phyloP scores from a whole-genome alignment of 805 yeast genomes.

The Saturnispora halmiae region DNA sequence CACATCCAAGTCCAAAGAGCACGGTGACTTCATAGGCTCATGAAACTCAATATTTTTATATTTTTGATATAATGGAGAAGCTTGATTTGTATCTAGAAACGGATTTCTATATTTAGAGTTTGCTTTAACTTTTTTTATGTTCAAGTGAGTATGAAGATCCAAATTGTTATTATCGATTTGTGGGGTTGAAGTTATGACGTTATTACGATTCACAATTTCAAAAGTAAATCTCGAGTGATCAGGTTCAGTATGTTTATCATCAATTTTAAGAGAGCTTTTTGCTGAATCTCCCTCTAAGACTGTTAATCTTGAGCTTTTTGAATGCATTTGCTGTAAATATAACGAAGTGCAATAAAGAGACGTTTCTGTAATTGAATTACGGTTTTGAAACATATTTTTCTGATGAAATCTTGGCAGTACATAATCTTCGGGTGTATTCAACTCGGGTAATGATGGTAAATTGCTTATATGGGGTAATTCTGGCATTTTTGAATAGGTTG shows the following conservation, averaged over 20 bases:
- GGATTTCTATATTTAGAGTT: neutral
- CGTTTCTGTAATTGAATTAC: neutral
- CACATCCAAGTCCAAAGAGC: neutral
- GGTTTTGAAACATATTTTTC: neutral
- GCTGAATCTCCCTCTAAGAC: neutral
- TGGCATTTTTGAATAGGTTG: neutral
- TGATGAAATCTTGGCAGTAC: neutral
- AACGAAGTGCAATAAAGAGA: conserved; percentile 4
- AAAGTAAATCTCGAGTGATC: neutral
- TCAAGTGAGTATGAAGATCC: neutral
- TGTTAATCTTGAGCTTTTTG: neutral
- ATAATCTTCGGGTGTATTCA: neutral
- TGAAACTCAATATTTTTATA: neutral
- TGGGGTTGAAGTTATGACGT: neutral
- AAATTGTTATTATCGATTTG: neutral
- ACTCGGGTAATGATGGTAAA: neutral
- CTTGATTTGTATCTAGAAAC: neutral
- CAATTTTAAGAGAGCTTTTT: neutral
- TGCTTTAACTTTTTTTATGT: neutral
- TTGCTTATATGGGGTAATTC: neutral
- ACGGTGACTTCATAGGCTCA: neutral
- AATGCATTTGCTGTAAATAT: conserved; percentile 2
- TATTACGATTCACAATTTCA: neutral
- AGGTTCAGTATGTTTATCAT: neutral
- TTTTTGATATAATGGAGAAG: neutral